Evolutionary conservation across 2,329 filamentous ascomycete species (phyloP), one percentile per base, ranked within the genome.

Genomic region (Trichophyton schoenleinii): DNA sequence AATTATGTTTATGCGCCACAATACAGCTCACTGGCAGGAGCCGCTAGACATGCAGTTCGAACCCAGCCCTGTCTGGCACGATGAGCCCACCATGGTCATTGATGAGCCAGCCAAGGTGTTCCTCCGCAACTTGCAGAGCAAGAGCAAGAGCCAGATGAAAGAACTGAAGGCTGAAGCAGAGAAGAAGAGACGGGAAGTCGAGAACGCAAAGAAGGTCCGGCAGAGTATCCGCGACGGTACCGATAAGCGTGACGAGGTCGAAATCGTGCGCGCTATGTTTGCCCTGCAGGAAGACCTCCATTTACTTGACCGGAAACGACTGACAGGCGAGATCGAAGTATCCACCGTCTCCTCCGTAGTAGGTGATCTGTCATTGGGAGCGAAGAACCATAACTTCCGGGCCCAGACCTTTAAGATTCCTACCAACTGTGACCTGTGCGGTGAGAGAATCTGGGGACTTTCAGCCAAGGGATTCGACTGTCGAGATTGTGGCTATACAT

Each of bases 371-470:
- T 96, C 91, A 1, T 79, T 96, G 20, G 92, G 92, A 18, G 91
- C 91, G 9, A 90, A 90, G 72, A 96, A 91, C 70, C 94, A 99
- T 78, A 94, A 95, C 70, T 99, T 99, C 81, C 96, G 95, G 75
- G 86, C 89, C n/a, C 91, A 97, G 71, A 97, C 94, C 0, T 99
- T 97, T 81, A 97, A 97, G 74, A 96, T 99, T 63, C 95, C 95
- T 0, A 99, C 94, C 3, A 97, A 97, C 72, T 99, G 94, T 76
- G 94, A 99, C 73, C 81, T 96, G 11, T 99, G 94, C 68, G 91
- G 91, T 18, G 94, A 99, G 71, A 84, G 94, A 31, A 96, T 99
- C 72, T 99, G 94, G 94, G 94, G 94, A 0, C 75, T 99, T 46
- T 95, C 90, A 34, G 92, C 94, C 42, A 99, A 99, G 75, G 94